phyloP scores from a whole-genome alignment of 192 early-diverging fungal genomes.

The Gonapodya sp. region DNA sequence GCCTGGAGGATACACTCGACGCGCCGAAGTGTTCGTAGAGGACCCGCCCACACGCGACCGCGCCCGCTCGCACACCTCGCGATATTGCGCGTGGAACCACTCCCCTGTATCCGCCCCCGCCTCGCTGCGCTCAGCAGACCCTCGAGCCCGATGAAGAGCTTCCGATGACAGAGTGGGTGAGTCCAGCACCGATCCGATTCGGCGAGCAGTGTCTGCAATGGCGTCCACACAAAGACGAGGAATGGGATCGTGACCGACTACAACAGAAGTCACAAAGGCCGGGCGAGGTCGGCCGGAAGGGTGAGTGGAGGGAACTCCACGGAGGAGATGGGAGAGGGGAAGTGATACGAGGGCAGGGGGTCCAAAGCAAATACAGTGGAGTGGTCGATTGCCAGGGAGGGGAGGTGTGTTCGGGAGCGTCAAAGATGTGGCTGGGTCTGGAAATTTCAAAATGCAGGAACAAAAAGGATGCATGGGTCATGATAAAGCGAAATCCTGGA shows the following conservation, averaged over 20 bases:
- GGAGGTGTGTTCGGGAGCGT: slow-evolving; percentile 30
- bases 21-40: neutral
- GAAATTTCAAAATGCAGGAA: neutral
- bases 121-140: neutral
- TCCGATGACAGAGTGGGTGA: neutral
- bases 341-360: slow-evolving; percentile 67
- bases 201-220: slow-evolving; percentile 40
- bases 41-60: neutral
- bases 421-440: neutral
- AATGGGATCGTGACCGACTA: slow-evolving; percentile 72
- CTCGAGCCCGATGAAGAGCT: neutral
- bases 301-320: slow-evolving; percentile 30
- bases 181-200: neutral
- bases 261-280: slow-evolving; percentile 58
- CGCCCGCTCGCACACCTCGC: neutral
- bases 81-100: neutral
- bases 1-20: neutral
- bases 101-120: neutral
- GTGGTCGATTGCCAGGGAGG: slow-evolving; percentile 56
- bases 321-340: slow-evolving; percentile 56
- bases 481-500: neutral
- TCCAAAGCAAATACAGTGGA: slow-evolving; percentile 80
- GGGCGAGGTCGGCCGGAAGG: neutral
- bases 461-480: too few relatives aligned
- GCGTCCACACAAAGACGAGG: slow-evolving; percentile 64